phyloP scores from a whole-genome alignment of 495 filamentous ascomycete species.

The Penicillium bovifimosum region DNA sequence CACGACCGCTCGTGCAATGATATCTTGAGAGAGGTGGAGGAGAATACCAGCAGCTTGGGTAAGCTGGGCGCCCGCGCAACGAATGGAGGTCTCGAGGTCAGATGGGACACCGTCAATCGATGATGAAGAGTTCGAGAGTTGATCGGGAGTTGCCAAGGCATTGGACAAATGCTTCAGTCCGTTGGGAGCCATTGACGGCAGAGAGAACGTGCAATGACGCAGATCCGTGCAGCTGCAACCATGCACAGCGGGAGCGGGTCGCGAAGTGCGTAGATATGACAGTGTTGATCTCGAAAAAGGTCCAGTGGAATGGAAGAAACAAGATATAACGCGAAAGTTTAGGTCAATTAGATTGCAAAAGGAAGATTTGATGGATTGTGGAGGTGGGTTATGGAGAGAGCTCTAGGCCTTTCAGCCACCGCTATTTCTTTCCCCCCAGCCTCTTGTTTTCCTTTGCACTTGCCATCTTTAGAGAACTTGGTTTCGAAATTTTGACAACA shows the following conservation, averaged over 20 bases:
- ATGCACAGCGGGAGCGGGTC: conserved; percentile 6
- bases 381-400: conserved; percentile 10
- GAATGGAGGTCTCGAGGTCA: conserved; percentile 66
- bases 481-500: conserved; percentile 1
- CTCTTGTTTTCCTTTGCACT: conserved; percentile 18
- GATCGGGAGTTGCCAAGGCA: conserved; percentile 75
- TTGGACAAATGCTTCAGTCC: conserved; percentile 64
- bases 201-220: conserved; percentile 11
- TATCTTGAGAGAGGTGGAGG: conserved; percentile 78
- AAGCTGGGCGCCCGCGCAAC: conserved; percentile 57
- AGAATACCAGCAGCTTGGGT: conserved; percentile 86
- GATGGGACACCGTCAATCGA: conserved; percentile 64
- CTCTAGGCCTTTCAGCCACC: conserved; percentile 21
- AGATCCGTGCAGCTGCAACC: conserved; percentile 7
- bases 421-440: conserved; percentile 25
- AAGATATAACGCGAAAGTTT: not conserved
- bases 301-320: not conserved
- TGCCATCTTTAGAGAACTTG: not conserved
- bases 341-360: conserved; percentile 7
- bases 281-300: not conserved
- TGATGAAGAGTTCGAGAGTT: conserved; percentile 66
- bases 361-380: conserved; percentile 16
- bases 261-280: not conserved
- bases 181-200: conserved; percentile 25
- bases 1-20: conserved; percentile 85